Evolutionary conservation across 495 filamentous ascomycete species (phyloP), one percentile per base, ranked within the genome.

Genomic region (Cudoniella acicularis): DNA sequence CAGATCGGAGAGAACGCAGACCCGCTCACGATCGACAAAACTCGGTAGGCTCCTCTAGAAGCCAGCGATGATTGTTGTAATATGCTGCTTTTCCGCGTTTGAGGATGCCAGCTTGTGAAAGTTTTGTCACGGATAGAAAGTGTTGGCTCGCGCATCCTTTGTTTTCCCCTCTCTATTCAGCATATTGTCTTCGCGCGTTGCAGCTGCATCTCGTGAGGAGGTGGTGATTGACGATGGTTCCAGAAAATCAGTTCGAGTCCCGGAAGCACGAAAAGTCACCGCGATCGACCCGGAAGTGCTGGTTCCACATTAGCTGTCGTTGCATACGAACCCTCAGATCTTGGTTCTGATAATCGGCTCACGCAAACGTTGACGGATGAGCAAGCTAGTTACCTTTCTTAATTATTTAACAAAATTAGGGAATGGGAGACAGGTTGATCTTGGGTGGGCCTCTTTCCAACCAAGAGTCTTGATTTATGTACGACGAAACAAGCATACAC

Each of bases 1-100:
- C 53, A 59, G 66, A 68, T 56, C 52, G 63, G 42, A 59, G 66
- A 61, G 66, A 68, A 25, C 48, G 66, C 43, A 57, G 66, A 60
- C 60, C 62, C 20, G 59, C 66, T 50, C 66, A 68, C 62, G 92
- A 96, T 66, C 63, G 64, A 41, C 63, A 69, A 62, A 66, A 69
- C 40, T 69, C 66, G 63, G 66, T 69, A 66, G 66, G 66, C 63
- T 64, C 62, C 56, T 64, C 65, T 59, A 62, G 66, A 63, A 68
- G 66, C 61, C 66, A 69, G 61, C 66, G 66, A 69, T 69, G 64
- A 69, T 64, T 65, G 47, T 56, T 21, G 60, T 54, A 61, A 43
- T 65, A 57, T 65, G 52, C 59, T 54, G 63, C 62, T 62, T 61
- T 60, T 67, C 61, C 58, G 64, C 49, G 56, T 60, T 66, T 57